These are phyloP conservation scores for Lipomyces chichibuensis DNA, from an alignment of 805 yeast genomes.

Conservation along the genomic window DNA sequence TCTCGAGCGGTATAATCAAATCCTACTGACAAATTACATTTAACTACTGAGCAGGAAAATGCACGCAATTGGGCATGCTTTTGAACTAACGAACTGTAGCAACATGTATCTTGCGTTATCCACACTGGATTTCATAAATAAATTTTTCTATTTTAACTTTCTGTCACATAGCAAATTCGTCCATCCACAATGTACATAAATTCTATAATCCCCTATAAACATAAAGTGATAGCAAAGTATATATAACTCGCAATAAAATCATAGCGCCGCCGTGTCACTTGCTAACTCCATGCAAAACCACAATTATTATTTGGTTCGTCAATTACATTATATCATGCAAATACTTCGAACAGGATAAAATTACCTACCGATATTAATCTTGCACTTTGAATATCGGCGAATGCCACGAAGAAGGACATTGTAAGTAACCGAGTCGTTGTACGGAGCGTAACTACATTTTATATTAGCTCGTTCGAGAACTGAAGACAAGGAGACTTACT, in stretches of 20 bases:
- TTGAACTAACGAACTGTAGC: no score
- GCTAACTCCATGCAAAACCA: neutral
- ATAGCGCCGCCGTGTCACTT: neutral
- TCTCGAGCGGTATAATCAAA: no score
- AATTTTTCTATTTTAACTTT: no score
- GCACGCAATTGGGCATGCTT: no score
- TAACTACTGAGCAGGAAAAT: no score
- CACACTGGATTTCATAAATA: no score
- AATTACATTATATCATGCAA: neutral
- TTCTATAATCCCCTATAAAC: neutral
- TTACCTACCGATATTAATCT: constrained; percentile 85
- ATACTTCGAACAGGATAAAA: neutral
- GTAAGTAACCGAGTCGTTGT: constrained; percentile 33
- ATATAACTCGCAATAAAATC: neutral
- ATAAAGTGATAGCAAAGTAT: neutral
- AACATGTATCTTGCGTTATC: no score
- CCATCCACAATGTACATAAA: neutral
- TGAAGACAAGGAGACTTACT: constrained; percentile 13
- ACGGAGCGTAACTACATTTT: constrained; percentile 27
- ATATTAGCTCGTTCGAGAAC: neutral
- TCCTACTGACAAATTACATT: no score
- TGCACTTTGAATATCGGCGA: constrained; percentile 66
- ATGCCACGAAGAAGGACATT: constrained; percentile 58
- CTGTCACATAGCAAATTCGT: no score
- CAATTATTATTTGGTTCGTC: neutral